A percentile compares a stretch with the other conserved stretches of the same genome.
Evolutionary conservation across 202 grass and related monocot species (phyloP).

Genomic region (Zoysia matrella): DNA sequence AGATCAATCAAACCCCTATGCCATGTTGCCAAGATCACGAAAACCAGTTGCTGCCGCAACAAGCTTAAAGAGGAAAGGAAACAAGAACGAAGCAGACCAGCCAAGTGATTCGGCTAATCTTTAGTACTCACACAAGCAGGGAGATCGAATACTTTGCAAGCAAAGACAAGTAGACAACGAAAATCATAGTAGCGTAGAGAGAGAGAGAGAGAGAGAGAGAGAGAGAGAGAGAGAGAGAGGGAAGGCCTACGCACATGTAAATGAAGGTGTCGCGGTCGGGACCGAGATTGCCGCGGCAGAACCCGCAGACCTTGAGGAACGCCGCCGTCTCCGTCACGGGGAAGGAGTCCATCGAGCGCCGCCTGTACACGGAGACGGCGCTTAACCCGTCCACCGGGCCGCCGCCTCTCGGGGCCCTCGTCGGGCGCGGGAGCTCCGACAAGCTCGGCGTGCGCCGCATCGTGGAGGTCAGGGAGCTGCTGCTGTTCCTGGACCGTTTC

Average conservation of each 20-base stretch:
- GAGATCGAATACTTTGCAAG: not conserved
- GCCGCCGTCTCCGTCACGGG: conserved; percentile 52
- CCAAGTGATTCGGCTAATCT: not conserved
- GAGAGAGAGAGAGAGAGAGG: not conserved
- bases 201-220: no score
- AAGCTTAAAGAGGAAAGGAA: conserved; percentile 11
- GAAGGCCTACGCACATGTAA: conserved; percentile 62
- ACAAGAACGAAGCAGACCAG: not conserved
- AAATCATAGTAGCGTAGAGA: not conserved
- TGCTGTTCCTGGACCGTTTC: conserved; percentile 57
- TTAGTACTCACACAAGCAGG: not conserved
- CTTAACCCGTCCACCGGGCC: not conserved
- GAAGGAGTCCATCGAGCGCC: conserved; percentile 51
- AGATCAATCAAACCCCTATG: not conserved
- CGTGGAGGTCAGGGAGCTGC: not conserved
- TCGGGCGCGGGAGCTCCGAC: conserved; percentile 45
- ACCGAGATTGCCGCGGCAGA: conserved; percentile 79
- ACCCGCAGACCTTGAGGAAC: conserved; percentile 79
- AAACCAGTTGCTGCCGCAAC: not conserved
- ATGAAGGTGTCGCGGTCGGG: conserved; percentile 92
- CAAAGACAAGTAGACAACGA: not conserved
- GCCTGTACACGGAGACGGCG: conserved; percentile 21
- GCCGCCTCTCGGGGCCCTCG: conserved; percentile 13
- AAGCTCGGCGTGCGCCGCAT: conserved; percentile 82
- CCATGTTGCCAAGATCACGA: not conserved